These are phyloP conservation scores for Umbellularia californica DNA, from an alignment of 164 flowering plant genomes.

Conservation along the genomic window DNA sequence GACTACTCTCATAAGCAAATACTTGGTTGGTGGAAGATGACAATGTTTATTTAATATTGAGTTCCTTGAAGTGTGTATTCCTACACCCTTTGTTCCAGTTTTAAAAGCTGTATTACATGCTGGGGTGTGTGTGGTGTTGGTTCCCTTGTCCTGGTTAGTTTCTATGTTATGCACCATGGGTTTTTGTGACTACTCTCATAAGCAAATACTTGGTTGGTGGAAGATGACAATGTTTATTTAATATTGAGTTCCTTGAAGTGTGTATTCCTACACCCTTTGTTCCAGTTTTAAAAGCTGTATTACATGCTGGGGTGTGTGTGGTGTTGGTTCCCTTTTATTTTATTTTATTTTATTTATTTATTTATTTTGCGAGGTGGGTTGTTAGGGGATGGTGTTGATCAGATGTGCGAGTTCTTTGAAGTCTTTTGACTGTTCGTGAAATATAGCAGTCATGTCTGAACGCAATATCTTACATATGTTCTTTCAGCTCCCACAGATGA, in stretches of 20 bases:
- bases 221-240: neutral
- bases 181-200: neutral
- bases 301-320: neutral
- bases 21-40: neutral
- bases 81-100: neutral
- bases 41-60: neutral
- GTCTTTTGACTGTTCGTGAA: too few relatives aligned
- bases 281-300: neutral
- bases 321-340: too few relatives aligned
- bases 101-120: neutral
- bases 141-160: conserved; percentile 28
- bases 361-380: neutral
- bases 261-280: neutral
- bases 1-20: neutral
- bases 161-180: neutral
- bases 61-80: neutral
- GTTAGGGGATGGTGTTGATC: neutral
- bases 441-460: neutral
- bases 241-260: neutral
- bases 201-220: neutral
- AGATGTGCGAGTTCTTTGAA: neutral
- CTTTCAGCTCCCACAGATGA: conserved; percentile 26
- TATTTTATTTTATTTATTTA: neutral
- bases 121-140: neutral
- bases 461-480: neutral